These are phyloP conservation scores for Triticum dicoccoides DNA, from an alignment of 176 grass and related monocot species.

Conservation along the genomic window DNA sequence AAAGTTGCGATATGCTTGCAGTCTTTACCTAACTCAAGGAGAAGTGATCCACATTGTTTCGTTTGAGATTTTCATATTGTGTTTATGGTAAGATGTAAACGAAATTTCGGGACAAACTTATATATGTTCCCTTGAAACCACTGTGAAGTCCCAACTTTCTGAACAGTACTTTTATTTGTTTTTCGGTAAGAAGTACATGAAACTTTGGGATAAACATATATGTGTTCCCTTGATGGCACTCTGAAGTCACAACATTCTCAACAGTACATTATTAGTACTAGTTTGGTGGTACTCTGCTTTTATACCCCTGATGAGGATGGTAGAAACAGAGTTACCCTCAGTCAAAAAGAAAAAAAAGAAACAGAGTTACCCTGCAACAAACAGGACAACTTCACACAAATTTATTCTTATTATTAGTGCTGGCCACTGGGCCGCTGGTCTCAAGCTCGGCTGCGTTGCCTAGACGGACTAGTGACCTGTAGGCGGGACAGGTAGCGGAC, in stretches of 20 bases:
- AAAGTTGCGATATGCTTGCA: neutral
- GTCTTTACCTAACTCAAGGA: neutral
- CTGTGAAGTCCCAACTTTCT: no score
- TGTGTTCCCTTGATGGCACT: no score
- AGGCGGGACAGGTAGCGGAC: neutral
- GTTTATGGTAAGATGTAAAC: neutral
- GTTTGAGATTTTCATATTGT: neutral
- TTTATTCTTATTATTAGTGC: neutral
- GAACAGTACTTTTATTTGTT: neutral
- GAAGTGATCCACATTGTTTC: no score
- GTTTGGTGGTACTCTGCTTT: no score
- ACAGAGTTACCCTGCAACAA: neutral
- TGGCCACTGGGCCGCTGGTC: neutral
- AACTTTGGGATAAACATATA: no score
- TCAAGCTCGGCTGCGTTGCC: neutral
- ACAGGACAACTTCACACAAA: neutral
- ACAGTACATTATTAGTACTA: neutral
- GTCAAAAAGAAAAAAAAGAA: neutral
- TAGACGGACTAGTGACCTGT: neutral
- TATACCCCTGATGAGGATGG: neutral
- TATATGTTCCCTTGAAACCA: no score
- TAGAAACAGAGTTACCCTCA: neutral
- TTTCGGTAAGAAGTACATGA: no score
- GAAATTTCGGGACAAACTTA: neutral
- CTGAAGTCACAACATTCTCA: neutral